Percentiles rank a stretch among this genome's conserved stretches.
phyloP scores from a whole-genome alignment of 495 filamentous ascomycete species.

The Cercophora samala region DNA sequence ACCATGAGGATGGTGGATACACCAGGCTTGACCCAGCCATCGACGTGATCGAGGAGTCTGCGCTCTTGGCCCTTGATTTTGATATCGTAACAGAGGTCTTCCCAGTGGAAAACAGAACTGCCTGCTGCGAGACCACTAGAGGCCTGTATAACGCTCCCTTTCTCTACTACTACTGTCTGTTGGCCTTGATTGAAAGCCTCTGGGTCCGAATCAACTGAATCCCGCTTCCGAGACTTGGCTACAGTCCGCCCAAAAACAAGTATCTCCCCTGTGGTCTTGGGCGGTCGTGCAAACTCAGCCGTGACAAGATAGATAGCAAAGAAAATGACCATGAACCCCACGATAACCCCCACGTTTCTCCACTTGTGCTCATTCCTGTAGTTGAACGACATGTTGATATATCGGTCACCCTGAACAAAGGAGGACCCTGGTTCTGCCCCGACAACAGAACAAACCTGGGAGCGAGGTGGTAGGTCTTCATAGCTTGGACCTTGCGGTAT shows the following conservation, averaged over 20 bases:
- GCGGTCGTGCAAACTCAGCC: slow-evolving; percentile 49
- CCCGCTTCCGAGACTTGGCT: too few relatives aligned
- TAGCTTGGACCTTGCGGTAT: slow-evolving; percentile 54
- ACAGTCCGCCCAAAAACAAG: too few relatives aligned
- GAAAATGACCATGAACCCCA: slow-evolving; percentile 65
- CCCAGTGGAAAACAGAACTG: slow-evolving; percentile 54
- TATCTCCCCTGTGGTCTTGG: slow-evolving; percentile 14
- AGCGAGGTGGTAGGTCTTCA: slow-evolving; percentile 27
- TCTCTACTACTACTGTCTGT: neutral
- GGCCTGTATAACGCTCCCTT: neutral
- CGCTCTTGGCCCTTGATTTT: slow-evolving; percentile 55
- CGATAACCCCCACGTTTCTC: slow-evolving; percentile 73
- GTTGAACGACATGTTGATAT: slow-evolving; percentile 52
- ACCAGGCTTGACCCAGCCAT: slow-evolving; percentile 77
- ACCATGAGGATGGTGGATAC: slow-evolving; percentile 76
- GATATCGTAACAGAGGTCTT: slow-evolving; percentile 61
- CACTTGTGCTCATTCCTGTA: slow-evolving; percentile 65
- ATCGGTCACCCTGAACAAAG: slow-evolving; percentile 57
- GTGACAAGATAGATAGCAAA: slow-evolving; percentile 62
- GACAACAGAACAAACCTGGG: slow-evolving; percentile 49
- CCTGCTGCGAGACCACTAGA: neutral
- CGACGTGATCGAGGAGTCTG: slow-evolving; percentile 61
- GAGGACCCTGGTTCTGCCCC: slow-evolving; percentile 48
- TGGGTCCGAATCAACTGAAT: too few relatives aligned
- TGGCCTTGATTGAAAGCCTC: slow-evolving; percentile 6